Evolutionary conservation across 768 basidiomycete species (phyloP), one percentile per base, ranked within the genome.

Genomic region (Collybiopsis confluens): DNA sequence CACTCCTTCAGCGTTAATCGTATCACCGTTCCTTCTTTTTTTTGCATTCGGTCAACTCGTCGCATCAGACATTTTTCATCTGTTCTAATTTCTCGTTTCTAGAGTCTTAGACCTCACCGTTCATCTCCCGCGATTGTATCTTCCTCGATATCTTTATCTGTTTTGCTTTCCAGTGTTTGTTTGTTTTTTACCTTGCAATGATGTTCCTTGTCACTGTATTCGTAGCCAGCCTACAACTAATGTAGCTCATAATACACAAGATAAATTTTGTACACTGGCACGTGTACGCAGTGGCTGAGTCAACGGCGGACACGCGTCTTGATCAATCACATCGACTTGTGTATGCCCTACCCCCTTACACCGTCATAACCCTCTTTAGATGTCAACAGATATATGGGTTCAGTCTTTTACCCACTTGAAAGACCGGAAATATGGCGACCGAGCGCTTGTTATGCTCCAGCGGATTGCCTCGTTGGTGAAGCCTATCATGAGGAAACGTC

Each of bases 401-500:
- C 73, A 80, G 60, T 79, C 86, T 0, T 86, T 86, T 58, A 84
- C 83, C 18, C 84, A 90, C 65, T 76, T 93, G 57, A 87, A 82
- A 56, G 79, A 78, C 54, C 77, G 75, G 62, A 85, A 85, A 36
- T 79, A 81, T 60, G 78, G 83, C 41, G 80, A 88, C 57, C 76
- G 80, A 36, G 90, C 92, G 16, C 73, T 91, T 40, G 65, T 73
- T 15, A 73, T 89, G 64, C 75, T 94, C 35, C 79, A 87, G 59
- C 77, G 78, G 57, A 75, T 90, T 27, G 85, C 87, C 0, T 84
- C 85, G 1, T 76, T 91, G 45, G 92, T 96, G 46, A 95, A 94
- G 67, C 95, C 95, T 6, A 92, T 98, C 59, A 97, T 97, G 94
- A 75, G 85, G 54, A 90, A 86, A 59, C 86, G 86, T 60, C 70